Evolutionary conservation across 805 yeast genomes (phyloP), one percentile per base, ranked within the genome.

Genomic region (Maudiozyma saulgeensis): DNA sequence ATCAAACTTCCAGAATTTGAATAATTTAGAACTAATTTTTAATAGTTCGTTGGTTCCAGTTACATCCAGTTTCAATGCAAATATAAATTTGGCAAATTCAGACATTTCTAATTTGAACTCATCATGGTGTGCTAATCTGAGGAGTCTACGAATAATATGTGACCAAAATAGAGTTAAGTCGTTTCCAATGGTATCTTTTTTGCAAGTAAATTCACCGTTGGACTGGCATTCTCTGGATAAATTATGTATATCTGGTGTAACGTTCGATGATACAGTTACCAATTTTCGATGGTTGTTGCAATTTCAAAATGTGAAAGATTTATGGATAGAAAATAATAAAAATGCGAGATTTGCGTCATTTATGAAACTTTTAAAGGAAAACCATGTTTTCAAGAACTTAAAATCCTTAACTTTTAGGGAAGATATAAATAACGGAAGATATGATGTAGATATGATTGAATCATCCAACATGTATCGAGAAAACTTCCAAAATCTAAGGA

Each of bases 241-340:
- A 18, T 21, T 44, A 43, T 43, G 50, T 42, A 49, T 63, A 2
- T 49, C 58, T 2, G 66, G 64, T 16, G 58, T 51, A 8, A 50
- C 56, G 2, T 55, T 44, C 52, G 35, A 43, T 44, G 44, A 15
- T 44, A 41, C n/a, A 39, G 44, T 12, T 15, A 3, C 21, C 13
- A 28, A 44, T 21, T 58, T 62, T 25, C 49, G 51, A 5, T 63
- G 68, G 68, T 47, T 66, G 16, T 16, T 32, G 6, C 49, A 57
- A 19, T 60, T 62, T 42, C 53, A 46, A 2, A 42, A 46, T 21
- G 35, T 66, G 32, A 44, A 51, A 41, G 62, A 59, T 39, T 35
- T 66, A 16, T 63, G 68, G 67, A 41, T 66, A 4, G 69, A 66
- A 52, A 57, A 62, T 41, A 63, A 59, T 45, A 51, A 51, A 18